These are phyloP conservation scores for Solanum hybrid DNA, from an alignment of 305 asterid species.

Conservation along the genomic window DNA sequence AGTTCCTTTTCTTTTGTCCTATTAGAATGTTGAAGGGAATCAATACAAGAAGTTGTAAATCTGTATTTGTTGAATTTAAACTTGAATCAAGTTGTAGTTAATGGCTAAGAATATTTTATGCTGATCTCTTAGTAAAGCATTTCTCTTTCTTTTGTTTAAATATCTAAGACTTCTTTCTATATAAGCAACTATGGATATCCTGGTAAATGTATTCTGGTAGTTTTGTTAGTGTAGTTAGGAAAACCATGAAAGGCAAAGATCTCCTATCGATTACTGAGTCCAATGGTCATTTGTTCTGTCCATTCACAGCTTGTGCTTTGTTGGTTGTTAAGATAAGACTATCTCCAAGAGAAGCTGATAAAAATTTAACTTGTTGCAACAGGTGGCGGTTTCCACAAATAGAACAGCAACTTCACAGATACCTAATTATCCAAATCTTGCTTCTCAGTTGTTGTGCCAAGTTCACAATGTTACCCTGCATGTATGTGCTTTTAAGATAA, in stretches of 20 bases:
- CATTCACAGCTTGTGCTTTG: neutral
- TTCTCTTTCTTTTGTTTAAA: neutral
- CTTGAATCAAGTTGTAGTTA: neutral
- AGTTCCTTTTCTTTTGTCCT: neutral
- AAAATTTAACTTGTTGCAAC: conserved; percentile 11
- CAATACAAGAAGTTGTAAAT: neutral
- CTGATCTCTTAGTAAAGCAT: neutral
- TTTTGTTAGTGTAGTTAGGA: neutral
- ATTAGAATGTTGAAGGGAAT: neutral
- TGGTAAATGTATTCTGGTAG: neutral
- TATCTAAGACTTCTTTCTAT: neutral
- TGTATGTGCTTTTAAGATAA: conserved; percentile 27
- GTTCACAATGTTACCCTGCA: conserved; percentile 84
- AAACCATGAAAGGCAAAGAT: neutral
- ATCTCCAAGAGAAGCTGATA: neutral
- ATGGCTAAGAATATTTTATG: neutral
- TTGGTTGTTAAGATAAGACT: no score
- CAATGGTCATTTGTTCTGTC: neutral
- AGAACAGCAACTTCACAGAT: conserved; percentile 75
- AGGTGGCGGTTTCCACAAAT: conserved; percentile 91
- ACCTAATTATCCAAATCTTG: conserved; percentile 81
- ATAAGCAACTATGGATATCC: neutral
- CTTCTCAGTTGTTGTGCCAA: conserved; percentile 80
- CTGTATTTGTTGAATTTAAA: neutral
- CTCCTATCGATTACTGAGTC: neutral